Evolutionary conservation across 192 early-diverging fungal genomes (phyloP), one percentile per base, ranked within the genome.

Genomic region (Phlyctochytrium bullatum): DNA sequence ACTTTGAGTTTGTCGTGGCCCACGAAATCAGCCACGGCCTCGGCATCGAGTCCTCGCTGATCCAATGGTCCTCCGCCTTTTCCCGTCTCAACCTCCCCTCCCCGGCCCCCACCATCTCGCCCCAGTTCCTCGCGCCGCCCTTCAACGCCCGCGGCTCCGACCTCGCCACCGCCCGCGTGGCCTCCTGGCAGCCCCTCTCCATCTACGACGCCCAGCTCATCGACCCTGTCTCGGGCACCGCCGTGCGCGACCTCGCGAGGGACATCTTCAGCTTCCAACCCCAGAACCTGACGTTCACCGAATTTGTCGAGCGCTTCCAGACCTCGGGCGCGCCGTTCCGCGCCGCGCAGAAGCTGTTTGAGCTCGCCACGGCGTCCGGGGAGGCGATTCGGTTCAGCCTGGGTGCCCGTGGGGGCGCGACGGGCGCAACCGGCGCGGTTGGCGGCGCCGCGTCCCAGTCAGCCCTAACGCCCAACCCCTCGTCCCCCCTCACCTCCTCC

Each of bases 21-120:
- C 76, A 78, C 59, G 76, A 78, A 61, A 47, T 78, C 23, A 78
- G 72, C n/a, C 76, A 78, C 66, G 76, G 76, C 2, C 62, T 78
- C 33, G 76, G 73, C 3, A 67, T 77, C 33, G 73, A 78, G 31
- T 62, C 73, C 2, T 34, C 65, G n/a, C 61, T 62, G 50, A 31
- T 67, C 24, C 36, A 62, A 3, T 78, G 57, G 29, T 25, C 40
- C 0, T 2, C 31, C 30, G 29, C 69, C 30, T 74, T 65, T 40
- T 28, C 10, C 40, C 20, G 10, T 47, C 40, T 47, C 10, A 20
- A 47, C 20, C n/a, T n/a, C n/a, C 62, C 27, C 25, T 10, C n/a
- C 65, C 64, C 64, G 27, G n/a, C 4, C 61, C n/a, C 27, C 57
- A 66, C 6, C 40, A 47, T 47, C 40, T 14, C 10, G 10, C 20